phyloP scores from a whole-genome alignment of 768 basidiomycete species.

The Suillus subaureus region DNA sequence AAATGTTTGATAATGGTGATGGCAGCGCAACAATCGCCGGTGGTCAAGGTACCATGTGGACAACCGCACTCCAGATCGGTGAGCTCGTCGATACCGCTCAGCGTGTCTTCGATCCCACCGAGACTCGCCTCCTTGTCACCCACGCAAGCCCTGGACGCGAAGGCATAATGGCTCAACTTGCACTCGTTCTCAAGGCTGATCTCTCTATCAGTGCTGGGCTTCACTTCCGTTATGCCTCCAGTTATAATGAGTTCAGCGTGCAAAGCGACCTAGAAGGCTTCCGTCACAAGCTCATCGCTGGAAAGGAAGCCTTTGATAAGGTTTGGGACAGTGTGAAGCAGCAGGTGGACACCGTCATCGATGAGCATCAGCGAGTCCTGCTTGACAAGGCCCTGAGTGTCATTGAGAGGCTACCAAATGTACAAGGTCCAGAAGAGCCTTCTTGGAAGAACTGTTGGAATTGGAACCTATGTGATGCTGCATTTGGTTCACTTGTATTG shows the following conservation, averaged over 20 bases:
- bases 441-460: conserved; percentile 99
- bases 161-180: conserved; percentile 89
- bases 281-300: conserved; percentile 73
- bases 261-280: conserved; percentile 89
- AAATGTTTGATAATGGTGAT: conserved; percentile 93
- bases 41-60: conserved; percentile 99
- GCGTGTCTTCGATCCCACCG: conserved; percentile 87
- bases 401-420: conserved; percentile 74
- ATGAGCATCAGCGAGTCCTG: conserved; percentile 84
- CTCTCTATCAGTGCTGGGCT: conserved; percentile 92
- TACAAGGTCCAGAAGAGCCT: conserved; percentile 70
- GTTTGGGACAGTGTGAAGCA: conserved; percentile 95
- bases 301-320: conserved; percentile 83
- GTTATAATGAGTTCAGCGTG: conserved; percentile 96
- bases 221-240: conserved; percentile 96
- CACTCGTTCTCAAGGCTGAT: conserved; percentile 90
- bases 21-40: conserved; percentile 97
- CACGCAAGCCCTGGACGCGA: conserved; percentile 93
- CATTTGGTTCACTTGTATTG: conserved; percentile 85
- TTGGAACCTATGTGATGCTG: conserved; percentile 97
- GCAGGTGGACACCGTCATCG: conserved; percentile 91
- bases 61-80: conserved; percentile 94
- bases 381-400: conserved; percentile 90
- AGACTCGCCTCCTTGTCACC: conserved; percentile 91
- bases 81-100: conserved; percentile 98